Evolutionary conservation across 805 yeast genomes (phyloP), one percentile per base, ranked within the genome.

Genomic region (Tetrapisispora pingtungensis): DNA sequence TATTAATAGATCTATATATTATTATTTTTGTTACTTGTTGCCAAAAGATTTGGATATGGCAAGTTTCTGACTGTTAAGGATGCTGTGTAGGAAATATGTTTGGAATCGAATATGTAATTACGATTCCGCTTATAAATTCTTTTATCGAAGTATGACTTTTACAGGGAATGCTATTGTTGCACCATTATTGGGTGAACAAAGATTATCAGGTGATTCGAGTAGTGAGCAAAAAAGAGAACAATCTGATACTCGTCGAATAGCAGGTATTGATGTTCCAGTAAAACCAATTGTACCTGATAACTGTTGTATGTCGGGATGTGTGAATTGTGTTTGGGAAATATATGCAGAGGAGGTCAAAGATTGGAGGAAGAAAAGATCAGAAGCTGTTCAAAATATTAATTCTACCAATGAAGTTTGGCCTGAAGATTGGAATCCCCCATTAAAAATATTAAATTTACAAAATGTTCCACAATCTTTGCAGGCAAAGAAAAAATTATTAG

Each of bases 301-400:
- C 62, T 90, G 98, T 62, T 90, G 98, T 64, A 88, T 88, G 95
- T 81, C 93, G 46, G 98, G 98, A 1, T 90, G 98, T 63, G 80
- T 86, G 27, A 88, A 90, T 64, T 90, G 98, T 63, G 97, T 90
- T 1, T 93, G 97, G 97, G 96, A 89, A 55, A 67, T 85, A 44
- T 90, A 78, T 60, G 81, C 83, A 51, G 97, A 90, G 43, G 97
- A 93, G 59, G 56, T 89, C 41, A 80, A 78, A 49, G 86, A 86
- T 30, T 93, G 96, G 96, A 77, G 79, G 55, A 58, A 49, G 1
- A 64, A 70, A 55, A 68, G 95, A 17, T 65, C 64, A 33, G 60
- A 70, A 45, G 96, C 96, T 0, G 83, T 73, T 46, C 43, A 73
- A 61, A 54, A 62, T 10, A 59, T 78, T n/a, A 64, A 65, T 17